These are phyloP conservation scores for Elsinoe batatas DNA, from an alignment of 2,329 filamentous ascomycete species.

Conservation along the genomic window DNA sequence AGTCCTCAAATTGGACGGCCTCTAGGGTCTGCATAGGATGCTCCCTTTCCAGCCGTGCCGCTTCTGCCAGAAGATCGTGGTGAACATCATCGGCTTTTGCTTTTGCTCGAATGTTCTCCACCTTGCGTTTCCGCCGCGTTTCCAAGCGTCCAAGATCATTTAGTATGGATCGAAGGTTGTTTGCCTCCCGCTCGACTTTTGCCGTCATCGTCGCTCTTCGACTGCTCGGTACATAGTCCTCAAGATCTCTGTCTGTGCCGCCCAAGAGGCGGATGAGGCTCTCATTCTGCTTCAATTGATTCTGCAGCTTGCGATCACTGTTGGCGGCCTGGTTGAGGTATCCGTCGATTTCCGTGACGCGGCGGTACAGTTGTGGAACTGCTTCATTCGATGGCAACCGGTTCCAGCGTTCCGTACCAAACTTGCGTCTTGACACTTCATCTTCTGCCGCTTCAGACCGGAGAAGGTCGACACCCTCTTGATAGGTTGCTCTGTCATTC, in stretches of 20 bases:
- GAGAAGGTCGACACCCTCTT: constrained; percentile 71
- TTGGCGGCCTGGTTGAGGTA: constrained; percentile 67
- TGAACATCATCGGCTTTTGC: constrained; percentile 80
- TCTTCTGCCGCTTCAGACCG: constrained; percentile 78
- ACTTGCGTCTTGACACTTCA: constrained; percentile 60
- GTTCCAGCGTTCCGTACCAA: constrained; percentile 79
- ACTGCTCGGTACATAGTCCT: constrained; percentile 83
- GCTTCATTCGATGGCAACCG: constrained; percentile 61
- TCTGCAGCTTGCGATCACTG: constrained; percentile 60
- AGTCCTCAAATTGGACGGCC: constrained; percentile 80
- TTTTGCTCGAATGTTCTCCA: constrained; percentile 69
- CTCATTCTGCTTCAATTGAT: constrained; percentile 69
- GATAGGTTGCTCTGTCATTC: constrained; percentile 66
- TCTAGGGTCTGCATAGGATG: constrained; percentile 78
- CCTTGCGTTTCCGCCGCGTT: constrained; percentile 65
- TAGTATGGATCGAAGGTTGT: constrained; percentile 64
- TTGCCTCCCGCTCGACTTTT: constrained; percentile 68
- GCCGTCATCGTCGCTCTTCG: constrained; percentile 69
- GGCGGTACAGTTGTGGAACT: constrained; percentile 61
- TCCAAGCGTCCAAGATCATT: constrained; percentile 82
- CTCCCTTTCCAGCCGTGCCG: constrained; percentile 72
- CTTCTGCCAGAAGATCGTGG: constrained; percentile 70
- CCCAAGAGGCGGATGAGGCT: constrained; percentile 65
- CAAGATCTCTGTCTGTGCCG: constrained; percentile 68
- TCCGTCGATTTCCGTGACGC: constrained; percentile 69